A percentile compares a stretch with the other conserved stretches of the same genome.
Evolutionary conservation across 495 filamentous ascomycete genomes (phyloP).

Genomic region (Penicillium chermesinum): DNA sequence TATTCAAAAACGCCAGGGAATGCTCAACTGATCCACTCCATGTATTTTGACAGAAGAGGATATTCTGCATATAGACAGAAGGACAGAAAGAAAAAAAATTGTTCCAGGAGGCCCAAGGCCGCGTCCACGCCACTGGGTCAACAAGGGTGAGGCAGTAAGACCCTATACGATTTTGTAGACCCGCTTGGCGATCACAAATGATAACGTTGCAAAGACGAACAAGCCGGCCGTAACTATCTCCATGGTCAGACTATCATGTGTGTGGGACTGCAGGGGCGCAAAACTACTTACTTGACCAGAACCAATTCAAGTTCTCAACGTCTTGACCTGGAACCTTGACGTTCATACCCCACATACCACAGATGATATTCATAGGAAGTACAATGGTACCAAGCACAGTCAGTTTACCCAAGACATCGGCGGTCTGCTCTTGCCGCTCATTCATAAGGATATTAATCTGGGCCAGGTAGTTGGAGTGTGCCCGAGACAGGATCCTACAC

Average conservation of each 20-base stretch:
- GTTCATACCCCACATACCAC: slow-evolving; percentile 99
- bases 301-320: slow-evolving; percentile 57
- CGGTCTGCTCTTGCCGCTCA: slow-evolving; percentile 92
- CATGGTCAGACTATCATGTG: slow-evolving; percentile 1
- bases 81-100: neutral
- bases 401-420: slow-evolving; percentile 87
- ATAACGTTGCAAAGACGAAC: slow-evolving; percentile 68
- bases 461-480: slow-evolving; percentile 93
- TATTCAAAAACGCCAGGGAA: slow-evolving; percentile 6
- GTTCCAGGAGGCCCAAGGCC: neutral
- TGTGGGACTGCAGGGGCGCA: neutral
- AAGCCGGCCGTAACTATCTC: slow-evolving; percentile 64
- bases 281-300: slow-evolving; percentile 51
- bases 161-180: slow-evolving; percentile 60
- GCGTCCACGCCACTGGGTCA: neutral
- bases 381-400: slow-evolving; percentile 97
- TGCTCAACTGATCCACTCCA: slow-evolving; percentile 3
- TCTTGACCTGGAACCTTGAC: slow-evolving; percentile 90
- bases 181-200: slow-evolving; percentile 79
- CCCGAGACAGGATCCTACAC: slow-evolving; percentile 78
- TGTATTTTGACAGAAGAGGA: neutral
- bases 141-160: neutral
- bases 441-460: slow-evolving; percentile 96
- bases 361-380: slow-evolving; percentile 96
- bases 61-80: neutral